Conservation (phyloP, 2,329 filamentous ascomycete genomes). For the Aspergillus quadrilineatus region DNA sequence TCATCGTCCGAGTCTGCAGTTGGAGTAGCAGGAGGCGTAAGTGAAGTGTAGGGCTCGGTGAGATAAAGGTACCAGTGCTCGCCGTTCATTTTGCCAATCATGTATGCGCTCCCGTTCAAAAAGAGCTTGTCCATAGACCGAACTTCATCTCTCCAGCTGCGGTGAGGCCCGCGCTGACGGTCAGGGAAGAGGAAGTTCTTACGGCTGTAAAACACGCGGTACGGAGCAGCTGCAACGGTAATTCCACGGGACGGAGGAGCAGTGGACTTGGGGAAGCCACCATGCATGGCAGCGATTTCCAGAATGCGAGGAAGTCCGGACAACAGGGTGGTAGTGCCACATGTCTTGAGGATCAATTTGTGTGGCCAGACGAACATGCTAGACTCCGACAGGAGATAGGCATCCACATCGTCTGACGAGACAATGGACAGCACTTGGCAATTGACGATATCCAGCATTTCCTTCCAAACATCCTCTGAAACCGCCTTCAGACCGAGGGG, state of each 20-base stretch:
- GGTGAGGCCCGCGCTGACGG: conserved; percentile 88
- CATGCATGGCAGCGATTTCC: conserved; percentile 82
- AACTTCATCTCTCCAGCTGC: conserved; percentile 97
- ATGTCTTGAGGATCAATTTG: conserved; percentile 98
- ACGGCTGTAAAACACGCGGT: conserved; percentile 96
- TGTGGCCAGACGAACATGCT: conserved; percentile 99
- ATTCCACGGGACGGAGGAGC: conserved; percentile 65
- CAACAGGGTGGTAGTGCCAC: conserved; percentile 91
- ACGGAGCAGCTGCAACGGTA: conserved; percentile 76
- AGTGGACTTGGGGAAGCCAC: conserved; percentile 82
- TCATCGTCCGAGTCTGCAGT: conserved; percentile 46
- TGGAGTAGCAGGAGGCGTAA: conserved; percentile 82
- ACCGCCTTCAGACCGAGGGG: conserved; percentile 84
- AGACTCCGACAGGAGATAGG: conserved; percentile 94
- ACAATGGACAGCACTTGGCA: conserved; percentile 97
- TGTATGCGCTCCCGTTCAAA: conserved; percentile 89
- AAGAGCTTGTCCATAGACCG: conserved; percentile 90
- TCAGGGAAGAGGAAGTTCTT: conserved; percentile 98
- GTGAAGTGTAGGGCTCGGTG: conserved; percentile 74
- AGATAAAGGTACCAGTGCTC: conserved; percentile 99
- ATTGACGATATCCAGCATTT: conserved; percentile 96
- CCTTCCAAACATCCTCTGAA: conserved; percentile 80
- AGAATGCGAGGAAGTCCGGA: conserved; percentile 86
- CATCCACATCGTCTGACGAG: conserved; percentile 89
- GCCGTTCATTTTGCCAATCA: conserved; percentile 99